Evolutionary conservation across 192 early-diverging fungal genomes (phyloP), one percentile per base, ranked within the genome.

Genomic region (Ambispora gerdemannii): DNA sequence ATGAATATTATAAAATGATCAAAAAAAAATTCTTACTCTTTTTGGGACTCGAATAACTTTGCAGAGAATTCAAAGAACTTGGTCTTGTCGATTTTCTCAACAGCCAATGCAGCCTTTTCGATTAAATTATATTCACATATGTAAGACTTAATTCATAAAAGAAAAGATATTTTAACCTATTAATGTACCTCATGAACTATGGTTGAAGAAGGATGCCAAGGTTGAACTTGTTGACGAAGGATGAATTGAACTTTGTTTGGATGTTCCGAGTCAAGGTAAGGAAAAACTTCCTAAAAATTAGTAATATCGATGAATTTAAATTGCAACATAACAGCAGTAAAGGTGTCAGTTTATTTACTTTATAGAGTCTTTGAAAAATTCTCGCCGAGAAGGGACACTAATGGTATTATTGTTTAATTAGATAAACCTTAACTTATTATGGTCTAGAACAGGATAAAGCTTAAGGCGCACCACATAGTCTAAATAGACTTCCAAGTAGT

Each of bases 141-240:
- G n/a, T n/a, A n/a, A n/a, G n/a, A n/a, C n/a, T n/a, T n/a, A n/a
- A n/a, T n/a, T n/a, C n/a, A n/a, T n/a, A n/a, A n/a, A n/a, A n/a
- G n/a, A n/a, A n/a, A n/a, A n/a, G n/a, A n/a, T n/a, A n/a, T n/a
- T n/a, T n/a, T n/a, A n/a, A n/a, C n/a, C n/a, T 17, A 4, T 66
- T 2, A 34, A 28, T 20, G 74, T 76, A 78, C 85, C 74, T 94
- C 92, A 65, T 92, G 89, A 58, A 91, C 74, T 30, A 91, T 63
- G 3, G 88, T 89, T 1, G 87, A 89, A 24, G 76, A 73, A 0
- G 91, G 91, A 74, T 94, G 91, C 92, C 92, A 93, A 0, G 91
- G 88, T 65, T 94, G 92, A 52, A 94, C 81, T 75, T 94, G 92
- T 70, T 94, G 90, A 19, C 91, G 81, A 73, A 94, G 88, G 17